Conservation (phyloP, 768 basidiomycete species). For the Tricholoma bakamatsutake region DNA sequence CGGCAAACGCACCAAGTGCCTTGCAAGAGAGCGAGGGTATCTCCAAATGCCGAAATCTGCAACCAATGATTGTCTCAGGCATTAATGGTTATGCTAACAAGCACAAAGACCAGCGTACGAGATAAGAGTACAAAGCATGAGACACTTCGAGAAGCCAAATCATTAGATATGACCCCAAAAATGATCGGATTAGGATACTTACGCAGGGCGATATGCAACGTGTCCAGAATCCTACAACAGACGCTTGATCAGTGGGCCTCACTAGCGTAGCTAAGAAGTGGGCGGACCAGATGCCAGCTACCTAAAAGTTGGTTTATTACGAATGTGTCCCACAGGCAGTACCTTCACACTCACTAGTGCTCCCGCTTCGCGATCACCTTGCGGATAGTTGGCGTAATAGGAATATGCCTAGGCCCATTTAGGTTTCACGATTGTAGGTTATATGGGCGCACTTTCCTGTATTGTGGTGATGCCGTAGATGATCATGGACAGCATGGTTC, state of each 20-base stretch:
- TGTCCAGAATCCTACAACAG: constrained; percentile 31
- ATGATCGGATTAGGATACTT: constrained; percentile 9
- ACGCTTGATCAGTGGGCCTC: not conserved
- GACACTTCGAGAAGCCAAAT: constrained; percentile 26
- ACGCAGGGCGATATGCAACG: constrained; percentile 36
- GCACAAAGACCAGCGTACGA: constrained; percentile 21
- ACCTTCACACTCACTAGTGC: constrained; percentile 23
- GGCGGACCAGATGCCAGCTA: not conserved
- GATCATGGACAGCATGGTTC: constrained; percentile 29
- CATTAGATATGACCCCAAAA: not conserved
- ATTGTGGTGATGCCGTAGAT: constrained; percentile 40
- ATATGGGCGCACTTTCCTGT: constrained; percentile 24
- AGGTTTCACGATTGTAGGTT: not conserved
- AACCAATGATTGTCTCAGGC: not conserved
- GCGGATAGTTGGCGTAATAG: constrained; percentile 35
- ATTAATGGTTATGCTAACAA: not conserved
- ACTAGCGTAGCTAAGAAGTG: not conserved
- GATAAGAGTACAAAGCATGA: constrained; percentile 36
- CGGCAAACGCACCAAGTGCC: constrained; percentile 33
- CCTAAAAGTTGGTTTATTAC: not conserved
- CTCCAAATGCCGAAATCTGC: constrained; percentile 35
- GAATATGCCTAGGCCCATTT: constrained; percentile 29
- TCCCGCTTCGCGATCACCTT: constrained; percentile 29
- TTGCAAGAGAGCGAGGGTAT: constrained; percentile 19
- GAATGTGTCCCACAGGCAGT: not conserved